phyloP scores from a whole-genome alignment of 768 basidiomycete genomes.

The Tulasnella sp. region DNA sequence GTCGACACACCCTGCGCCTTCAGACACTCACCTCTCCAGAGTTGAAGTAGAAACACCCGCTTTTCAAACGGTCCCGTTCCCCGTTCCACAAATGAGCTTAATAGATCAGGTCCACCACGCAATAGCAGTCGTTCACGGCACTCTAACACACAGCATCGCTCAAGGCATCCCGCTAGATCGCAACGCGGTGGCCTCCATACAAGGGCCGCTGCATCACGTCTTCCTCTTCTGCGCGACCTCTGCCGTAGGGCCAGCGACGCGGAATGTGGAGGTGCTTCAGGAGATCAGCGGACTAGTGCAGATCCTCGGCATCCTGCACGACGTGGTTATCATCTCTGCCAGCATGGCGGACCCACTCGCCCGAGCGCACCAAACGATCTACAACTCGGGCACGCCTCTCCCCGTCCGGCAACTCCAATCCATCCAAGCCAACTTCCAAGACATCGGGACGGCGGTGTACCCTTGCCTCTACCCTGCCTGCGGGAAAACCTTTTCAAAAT shows the following conservation, averaged over 20 bases:
- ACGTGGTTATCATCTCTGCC: conserved; percentile 53
- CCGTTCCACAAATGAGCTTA: neutral
- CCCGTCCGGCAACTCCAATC: conserved; percentile 29
- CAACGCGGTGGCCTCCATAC: conserved; percentile 58
- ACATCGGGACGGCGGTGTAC: conserved; percentile 62
- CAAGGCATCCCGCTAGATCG: conserved; percentile 41
- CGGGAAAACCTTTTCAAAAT: conserved; percentile 58
- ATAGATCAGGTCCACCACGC: conserved; percentile 16
- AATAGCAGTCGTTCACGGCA: conserved; percentile 12
- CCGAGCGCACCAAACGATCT: conserved; percentile 24
- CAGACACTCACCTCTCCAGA: neutral
- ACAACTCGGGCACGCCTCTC: conserved; percentile 31
- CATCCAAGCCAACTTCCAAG: conserved; percentile 25
- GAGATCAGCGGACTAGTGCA: conserved; percentile 77
- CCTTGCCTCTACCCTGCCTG: conserved; percentile 64
- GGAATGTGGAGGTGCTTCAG: conserved; percentile 47
- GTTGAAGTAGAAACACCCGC: neutral
- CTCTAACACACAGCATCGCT: neutral
- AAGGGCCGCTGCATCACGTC: conserved; percentile 63
- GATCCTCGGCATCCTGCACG: conserved; percentile 71
- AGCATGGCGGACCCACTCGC: conserved; percentile 33
- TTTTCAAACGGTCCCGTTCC: neutral
- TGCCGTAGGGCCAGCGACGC: conserved; percentile 41
- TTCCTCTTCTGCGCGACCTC: conserved; percentile 74
- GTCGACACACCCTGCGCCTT: neutral